phyloP scores from a whole-genome alignment of 1,139 yeast species.

The Chernovozyma sophiae-reginae region DNA sequence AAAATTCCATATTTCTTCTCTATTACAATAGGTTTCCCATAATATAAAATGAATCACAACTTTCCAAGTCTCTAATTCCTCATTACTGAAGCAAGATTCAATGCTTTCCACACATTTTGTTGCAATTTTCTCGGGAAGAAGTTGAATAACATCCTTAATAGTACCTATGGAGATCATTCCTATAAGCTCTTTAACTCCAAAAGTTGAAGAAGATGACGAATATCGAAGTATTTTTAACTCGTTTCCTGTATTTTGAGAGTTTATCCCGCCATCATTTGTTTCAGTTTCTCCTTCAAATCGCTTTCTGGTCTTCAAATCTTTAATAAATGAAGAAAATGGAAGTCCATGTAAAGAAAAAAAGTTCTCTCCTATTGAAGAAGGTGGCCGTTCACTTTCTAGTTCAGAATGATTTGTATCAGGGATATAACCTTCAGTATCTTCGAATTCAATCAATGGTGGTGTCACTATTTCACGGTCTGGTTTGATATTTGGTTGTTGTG shows the following conservation, averaged over 20 bases:
- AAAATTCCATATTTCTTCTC: background rate
- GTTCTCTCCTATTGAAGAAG: background rate
- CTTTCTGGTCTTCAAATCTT: background rate
- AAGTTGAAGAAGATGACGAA: too few species aligned
- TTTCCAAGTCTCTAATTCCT: background rate
- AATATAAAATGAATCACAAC: background rate
- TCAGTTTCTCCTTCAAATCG: background rate
- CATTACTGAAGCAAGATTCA: background rate
- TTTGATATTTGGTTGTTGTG: too few species aligned
- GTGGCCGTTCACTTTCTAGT: too few species aligned
- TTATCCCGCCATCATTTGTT: background rate
- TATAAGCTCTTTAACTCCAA: background rate
- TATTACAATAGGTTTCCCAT: slow-evolving; percentile 1
- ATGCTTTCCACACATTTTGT: background rate
- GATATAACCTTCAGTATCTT: too few species aligned
- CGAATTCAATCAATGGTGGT: too few species aligned
- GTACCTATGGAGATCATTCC: background rate
- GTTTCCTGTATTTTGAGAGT: background rate
- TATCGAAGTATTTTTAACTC: too few species aligned
- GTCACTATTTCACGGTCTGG: too few species aligned
- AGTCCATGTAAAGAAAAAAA: slow-evolving; percentile 1
- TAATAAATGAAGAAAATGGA: slow-evolving; percentile 2
- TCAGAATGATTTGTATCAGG: too few species aligned
- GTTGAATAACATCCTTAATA: background rate
- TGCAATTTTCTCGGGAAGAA: background rate